Percentiles rank a stretch among this genome's conserved stretches.
phyloP scores from a whole-genome alignment of 129 eudicot genomes.

The Flaveria linearis region DNA sequence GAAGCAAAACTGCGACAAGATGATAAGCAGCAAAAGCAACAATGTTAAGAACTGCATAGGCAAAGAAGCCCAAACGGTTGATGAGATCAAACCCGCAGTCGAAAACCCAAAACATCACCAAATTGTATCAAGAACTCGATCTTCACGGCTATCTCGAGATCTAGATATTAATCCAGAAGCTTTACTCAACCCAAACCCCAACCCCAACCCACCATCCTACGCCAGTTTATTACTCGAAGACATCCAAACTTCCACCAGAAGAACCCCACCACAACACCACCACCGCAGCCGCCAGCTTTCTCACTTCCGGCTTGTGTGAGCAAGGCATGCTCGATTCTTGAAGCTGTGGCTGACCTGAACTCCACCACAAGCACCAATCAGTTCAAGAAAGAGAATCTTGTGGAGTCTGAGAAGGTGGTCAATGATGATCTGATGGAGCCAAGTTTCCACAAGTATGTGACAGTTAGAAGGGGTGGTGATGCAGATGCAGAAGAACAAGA shows the following conservation, averaged over 20 bases:
- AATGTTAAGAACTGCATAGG: constrained; percentile 32
- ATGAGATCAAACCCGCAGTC: constrained; percentile 22
- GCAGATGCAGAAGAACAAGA: constrained; percentile 71
- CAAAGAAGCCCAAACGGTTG: constrained; percentile 42
- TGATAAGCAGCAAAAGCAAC: constrained; percentile 23
- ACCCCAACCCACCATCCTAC: constrained; percentile 62
- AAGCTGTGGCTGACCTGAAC: constrained; percentile 92
- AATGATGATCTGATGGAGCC: constrained; percentile 76
- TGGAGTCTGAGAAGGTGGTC: constrained; percentile 65
- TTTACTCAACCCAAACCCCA: constrained; percentile 51
- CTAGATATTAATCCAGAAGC: constrained; percentile 71
- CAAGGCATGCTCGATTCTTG: constrained; percentile 83
- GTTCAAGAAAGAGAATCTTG: constrained; percentile 38
- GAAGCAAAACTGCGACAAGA: constrained; percentile 47
- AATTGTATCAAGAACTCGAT: constrained; percentile 58
- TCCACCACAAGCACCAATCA: constrained; percentile 58
- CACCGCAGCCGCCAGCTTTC: constrained; percentile 38
- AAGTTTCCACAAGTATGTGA: constrained; percentile 85
- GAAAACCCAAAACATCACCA: constrained; percentile 53
- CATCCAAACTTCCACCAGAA: constrained; percentile 97
- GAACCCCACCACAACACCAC: constrained; percentile 10
- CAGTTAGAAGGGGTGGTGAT: constrained; percentile 67
- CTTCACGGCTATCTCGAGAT: constrained; percentile 82
- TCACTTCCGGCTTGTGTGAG: constrained; percentile 70
- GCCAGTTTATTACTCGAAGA: constrained; percentile 71